Percentiles rank a stretch among this genome's conserved stretches.
Conservation (phyloP, 768 basidiomycete genomes). For the Paxillus ammoniavirescens region DNA sequence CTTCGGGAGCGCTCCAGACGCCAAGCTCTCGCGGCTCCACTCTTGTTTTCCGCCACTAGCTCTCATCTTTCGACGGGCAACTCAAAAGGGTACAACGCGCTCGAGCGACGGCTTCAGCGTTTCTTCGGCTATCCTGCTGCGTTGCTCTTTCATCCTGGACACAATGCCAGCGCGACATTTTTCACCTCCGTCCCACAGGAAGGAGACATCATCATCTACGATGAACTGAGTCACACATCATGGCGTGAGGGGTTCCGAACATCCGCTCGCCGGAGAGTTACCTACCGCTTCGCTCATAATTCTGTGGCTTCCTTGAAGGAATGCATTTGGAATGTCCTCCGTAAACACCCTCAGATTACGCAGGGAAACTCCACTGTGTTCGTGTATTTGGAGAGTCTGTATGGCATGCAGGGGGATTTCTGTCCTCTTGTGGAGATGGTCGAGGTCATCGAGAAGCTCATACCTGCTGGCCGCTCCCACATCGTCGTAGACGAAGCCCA, state of each 20-base stretch:
- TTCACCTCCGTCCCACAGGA: constrained; percentile 43
- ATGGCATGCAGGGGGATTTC: constrained; percentile 63
- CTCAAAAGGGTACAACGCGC: constrained; percentile 10
- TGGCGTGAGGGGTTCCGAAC: constrained; percentile 50
- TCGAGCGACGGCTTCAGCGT: constrained; percentile 8
- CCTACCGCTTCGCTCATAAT: constrained; percentile 46
- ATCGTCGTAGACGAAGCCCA: constrained; percentile 60
- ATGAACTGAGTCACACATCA: constrained; percentile 53
- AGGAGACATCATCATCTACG: constrained; percentile 49
- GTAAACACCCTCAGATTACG: constrained; percentile 20
- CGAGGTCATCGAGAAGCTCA: constrained; percentile 32
- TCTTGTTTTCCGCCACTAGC: constrained; percentile 46
- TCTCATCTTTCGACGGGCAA: constrained; percentile 49
- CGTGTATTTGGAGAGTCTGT: constrained; percentile 52
- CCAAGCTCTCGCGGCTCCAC: constrained; percentile 18
- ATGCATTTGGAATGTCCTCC: constrained; percentile 25
- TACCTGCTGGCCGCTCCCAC: constrained; percentile 39
- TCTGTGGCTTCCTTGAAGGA: constrained; percentile 33
- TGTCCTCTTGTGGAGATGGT: constrained; percentile 45
- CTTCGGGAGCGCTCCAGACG: constrained; percentile 35
- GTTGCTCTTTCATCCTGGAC: constrained; percentile 53
- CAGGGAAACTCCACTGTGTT: constrained; percentile 38
- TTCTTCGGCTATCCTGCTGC: constrained; percentile 37
- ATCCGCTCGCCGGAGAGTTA: constrained; percentile 22
- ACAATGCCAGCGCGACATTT: constrained; percentile 51